phyloP scores from a whole-genome alignment of 345 rosid species.

The Sisymbrium irio region DNA sequence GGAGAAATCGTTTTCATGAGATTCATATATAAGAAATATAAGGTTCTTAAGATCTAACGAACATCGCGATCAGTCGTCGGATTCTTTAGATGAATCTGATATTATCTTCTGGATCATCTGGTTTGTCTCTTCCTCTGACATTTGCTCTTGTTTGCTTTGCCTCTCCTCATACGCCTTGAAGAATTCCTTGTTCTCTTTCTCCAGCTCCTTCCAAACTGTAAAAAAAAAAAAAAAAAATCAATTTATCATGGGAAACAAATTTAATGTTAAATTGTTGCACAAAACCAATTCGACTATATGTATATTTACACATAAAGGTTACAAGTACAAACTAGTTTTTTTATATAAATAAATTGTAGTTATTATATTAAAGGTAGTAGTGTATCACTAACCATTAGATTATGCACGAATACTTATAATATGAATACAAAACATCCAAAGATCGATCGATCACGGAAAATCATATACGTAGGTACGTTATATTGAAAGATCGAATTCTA shows the following conservation, averaged over 20 bases:
- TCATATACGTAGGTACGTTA: neutral
- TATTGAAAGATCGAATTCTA: neutral
- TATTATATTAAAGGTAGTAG: neutral
- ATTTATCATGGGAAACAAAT: neutral
- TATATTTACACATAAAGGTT: no score
- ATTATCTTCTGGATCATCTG: constrained; percentile 74
- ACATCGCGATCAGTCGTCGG: constrained; percentile 39
- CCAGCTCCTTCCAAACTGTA: constrained; percentile 87
- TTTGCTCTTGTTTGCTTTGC: constrained; percentile 58
- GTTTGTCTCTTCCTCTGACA: constrained; percentile 87
- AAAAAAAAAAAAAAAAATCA: neutral
- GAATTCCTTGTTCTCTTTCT: constrained; percentile 92
- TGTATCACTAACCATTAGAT: neutral
- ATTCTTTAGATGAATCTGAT: constrained; percentile 52
- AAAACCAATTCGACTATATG: neutral
- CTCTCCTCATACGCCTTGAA: constrained; percentile 65
- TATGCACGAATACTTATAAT: neutral
- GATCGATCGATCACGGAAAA: neutral
- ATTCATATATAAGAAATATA: constrained; percentile 22
- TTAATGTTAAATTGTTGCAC: neutral
- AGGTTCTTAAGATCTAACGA: constrained; percentile 16
- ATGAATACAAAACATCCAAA: neutral
- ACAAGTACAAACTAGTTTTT: neutral
- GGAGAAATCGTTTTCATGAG: constrained; percentile 34
- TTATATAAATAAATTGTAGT: neutral